Percentiles rank a stretch among this genome's conserved stretches.
Conservation (phyloP, 495 filamentous ascomycete genomes). For the Trichodelitschia bisporula region DNA sequence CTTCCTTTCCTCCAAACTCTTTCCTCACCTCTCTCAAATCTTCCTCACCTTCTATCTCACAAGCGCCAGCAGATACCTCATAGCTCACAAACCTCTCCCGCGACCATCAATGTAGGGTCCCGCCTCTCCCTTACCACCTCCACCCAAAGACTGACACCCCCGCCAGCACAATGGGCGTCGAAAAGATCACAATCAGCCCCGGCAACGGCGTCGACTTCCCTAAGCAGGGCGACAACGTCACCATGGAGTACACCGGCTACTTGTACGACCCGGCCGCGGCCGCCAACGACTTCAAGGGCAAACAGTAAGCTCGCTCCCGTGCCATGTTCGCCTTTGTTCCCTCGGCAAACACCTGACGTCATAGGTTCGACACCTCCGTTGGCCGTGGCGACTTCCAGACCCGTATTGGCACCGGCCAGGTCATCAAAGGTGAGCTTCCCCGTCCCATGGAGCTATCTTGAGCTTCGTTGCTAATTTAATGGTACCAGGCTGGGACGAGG, state of each 20-base stretch:
- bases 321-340: too few relatives aligned
- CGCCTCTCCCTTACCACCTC: too few relatives aligned
- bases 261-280: slow-evolving; percentile 30
- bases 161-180: slow-evolving; percentile 29
- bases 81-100: too few relatives aligned
- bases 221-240: slow-evolving; percentile 35
- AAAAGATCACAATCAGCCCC: slow-evolving; percentile 16
- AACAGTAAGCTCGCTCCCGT: slow-evolving; percentile 18
- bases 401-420: slow-evolving; percentile 44
- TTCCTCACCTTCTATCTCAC: too few relatives aligned
- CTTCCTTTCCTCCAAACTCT: too few relatives aligned
- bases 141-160: too few relatives aligned
- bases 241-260: slow-evolving; percentile 67
- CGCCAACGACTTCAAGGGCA: slow-evolving; percentile 22
- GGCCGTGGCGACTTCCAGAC: slow-evolving; percentile 38
- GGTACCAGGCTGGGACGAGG: slow-evolving; percentile 60
- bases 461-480: slow-evolving; percentile 1
- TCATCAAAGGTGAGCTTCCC: slow-evolving; percentile 55
- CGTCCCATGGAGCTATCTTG: background rate
- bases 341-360: background rate
- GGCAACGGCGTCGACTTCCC: slow-evolving; percentile 34
- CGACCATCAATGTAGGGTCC: too few relatives aligned
- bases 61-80: too few relatives aligned
- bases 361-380: slow-evolving; percentile 59
- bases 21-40: too few relatives aligned